Conservation (phyloP, 306 rosid species). For the Glycine tomentella region DNA sequence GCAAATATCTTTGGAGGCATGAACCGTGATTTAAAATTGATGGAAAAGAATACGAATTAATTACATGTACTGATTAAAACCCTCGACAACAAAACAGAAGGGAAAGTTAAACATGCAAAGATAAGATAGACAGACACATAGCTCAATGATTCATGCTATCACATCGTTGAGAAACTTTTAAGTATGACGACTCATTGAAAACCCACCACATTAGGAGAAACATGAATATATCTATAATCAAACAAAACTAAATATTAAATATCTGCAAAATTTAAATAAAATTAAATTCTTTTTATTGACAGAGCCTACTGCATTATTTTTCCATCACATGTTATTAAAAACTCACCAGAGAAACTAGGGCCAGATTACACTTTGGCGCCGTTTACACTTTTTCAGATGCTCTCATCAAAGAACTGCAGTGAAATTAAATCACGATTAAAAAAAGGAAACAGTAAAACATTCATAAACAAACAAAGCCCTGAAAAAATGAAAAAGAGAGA, state of each 20-base stretch:
- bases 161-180: slow-evolving; percentile 9
- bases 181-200: slow-evolving; percentile 6
- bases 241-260: neutral
- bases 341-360: neutral
- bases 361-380: neutral
- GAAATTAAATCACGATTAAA: neutral
- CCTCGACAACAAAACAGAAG: slow-evolving; percentile 14
- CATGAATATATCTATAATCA: neutral
- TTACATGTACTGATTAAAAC: slow-evolving; percentile 15
- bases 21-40: slow-evolving; percentile 3
- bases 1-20: neutral
- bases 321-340: neutral
- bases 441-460: neutral
- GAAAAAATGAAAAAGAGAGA: neutral
- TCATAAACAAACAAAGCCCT: neutral
- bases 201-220: neutral
- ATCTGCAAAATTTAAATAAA: neutral
- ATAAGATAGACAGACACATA: slow-evolving; percentile 15
- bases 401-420: too few species aligned
- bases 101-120: slow-evolving; percentile 33
- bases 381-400: neutral
- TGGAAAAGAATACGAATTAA: slow-evolving; percentile 12
- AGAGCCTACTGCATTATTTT: neutral
- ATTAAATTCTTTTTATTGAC: neutral
- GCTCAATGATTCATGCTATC: slow-evolving; percentile 19